Evolutionary conservation across 441 rosid species (phyloP).

Genomic region (Gossypium schwendimanii): DNA sequence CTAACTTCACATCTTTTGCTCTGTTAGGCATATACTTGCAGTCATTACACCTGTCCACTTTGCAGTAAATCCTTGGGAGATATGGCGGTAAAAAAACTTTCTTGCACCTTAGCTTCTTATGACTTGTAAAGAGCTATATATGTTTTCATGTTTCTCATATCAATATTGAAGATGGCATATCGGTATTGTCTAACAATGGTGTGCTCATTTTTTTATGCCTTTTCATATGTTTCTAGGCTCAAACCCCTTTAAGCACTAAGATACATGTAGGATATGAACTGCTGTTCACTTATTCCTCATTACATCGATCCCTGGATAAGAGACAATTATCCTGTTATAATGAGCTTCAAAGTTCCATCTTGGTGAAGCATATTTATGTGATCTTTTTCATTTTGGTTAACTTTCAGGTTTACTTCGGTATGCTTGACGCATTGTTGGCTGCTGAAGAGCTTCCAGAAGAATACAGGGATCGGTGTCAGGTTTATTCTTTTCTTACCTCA

Average conservation of each 20-base stretch:
- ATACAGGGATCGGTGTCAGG: slow-evolving; percentile 56
- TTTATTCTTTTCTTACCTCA: slow-evolving; percentile 16
- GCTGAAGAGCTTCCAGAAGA: slow-evolving; percentile 72
- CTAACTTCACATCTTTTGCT: slow-evolving; percentile 5
- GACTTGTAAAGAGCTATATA: neutral
- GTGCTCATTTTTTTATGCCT: neutral
- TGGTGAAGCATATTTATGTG: neutral
- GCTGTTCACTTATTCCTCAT: neutral
- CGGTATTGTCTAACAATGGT: neutral
- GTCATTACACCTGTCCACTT: slow-evolving; percentile 68
- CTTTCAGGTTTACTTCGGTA: slow-evolving; percentile 65
- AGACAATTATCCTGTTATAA: neutral
- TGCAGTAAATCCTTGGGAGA: slow-evolving; percentile 75
- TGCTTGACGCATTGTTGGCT: slow-evolving; percentile 67
- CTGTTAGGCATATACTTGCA: slow-evolving; percentile 64
- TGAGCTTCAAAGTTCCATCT: neutral
- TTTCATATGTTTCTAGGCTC: neutral
- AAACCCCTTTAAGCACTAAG: neutral
- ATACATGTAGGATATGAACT: neutral
- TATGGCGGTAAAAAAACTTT: slow-evolving; percentile 55
- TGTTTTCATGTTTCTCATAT: neutral
- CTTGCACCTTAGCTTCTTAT: neutral
- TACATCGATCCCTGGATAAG: neutral
- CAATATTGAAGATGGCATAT: neutral
- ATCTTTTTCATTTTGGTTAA: neutral